Conservation (phyloP, 2,329 filamentous ascomycete species). For the Aspergillus amoenus region DNA sequence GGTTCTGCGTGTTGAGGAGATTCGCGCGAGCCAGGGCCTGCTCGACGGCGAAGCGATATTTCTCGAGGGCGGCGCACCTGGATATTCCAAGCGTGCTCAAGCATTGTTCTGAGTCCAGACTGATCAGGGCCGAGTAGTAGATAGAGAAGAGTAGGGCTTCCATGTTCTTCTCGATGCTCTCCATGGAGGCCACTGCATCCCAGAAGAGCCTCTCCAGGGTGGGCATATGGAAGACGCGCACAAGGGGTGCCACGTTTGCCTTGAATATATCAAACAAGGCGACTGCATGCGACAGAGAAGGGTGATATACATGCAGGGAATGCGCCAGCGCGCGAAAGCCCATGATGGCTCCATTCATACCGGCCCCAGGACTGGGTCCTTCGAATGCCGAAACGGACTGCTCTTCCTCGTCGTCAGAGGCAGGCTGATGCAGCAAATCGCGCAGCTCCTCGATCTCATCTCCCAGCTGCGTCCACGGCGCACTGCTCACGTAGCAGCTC, state of each 20-base stretch:
- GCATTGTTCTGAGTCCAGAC: constrained; percentile 50
- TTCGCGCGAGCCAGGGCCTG: constrained; percentile 60
- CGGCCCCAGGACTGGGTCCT: constrained; percentile 56
- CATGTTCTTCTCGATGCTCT: constrained; percentile 49
- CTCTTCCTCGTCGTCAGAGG: constrained; percentile 20
- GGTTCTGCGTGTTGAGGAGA: constrained; percentile 58
- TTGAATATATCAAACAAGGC: constrained; percentile 19
- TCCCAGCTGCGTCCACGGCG: constrained; percentile 61
- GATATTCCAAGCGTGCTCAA: constrained; percentile 46
- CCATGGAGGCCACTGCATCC: constrained; percentile 46
- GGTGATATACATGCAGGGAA: constrained; percentile 54
- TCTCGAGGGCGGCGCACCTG: constrained; percentile 45
- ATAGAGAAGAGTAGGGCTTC: constrained; percentile 60
- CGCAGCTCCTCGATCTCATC: constrained; percentile 62
- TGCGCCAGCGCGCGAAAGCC: constrained; percentile 54
- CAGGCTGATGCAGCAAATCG: constrained; percentile 51
- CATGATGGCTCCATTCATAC: constrained; percentile 33
- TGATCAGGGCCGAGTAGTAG: constrained; percentile 58
- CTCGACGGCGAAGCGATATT: constrained; percentile 58
- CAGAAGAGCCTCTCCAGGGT: constrained; percentile 49
- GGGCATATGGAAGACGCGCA: constrained; percentile 57
- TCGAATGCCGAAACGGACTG: constrained; percentile 37
- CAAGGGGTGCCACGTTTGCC: constrained; percentile 49
- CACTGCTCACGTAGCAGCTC: constrained; percentile 62
- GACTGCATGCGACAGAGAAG: constrained; percentile 25